Base-by-base conservation (phyloP, 805 yeast species). In the Hanseniaspora thailandica region DNA sequence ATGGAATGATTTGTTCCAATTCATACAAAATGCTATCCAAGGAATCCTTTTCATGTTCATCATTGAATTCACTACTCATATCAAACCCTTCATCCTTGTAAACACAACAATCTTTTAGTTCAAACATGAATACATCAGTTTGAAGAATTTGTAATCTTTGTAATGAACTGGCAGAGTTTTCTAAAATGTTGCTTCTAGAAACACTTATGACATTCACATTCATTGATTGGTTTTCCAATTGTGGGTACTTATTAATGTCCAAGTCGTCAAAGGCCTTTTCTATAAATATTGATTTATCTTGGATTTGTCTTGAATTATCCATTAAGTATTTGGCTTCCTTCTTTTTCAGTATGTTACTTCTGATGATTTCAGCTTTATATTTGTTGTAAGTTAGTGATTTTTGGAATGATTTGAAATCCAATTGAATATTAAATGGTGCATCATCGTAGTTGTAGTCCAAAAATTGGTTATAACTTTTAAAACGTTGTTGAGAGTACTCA, bases 51-150 rank as follows among this genome's bases (percentile, higher is more conserved):
- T 44, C 48, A 26, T 20, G 1, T 30, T 19, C 46, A 19, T 43
- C 23, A 4, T 26, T 28, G 26, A n/a, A 38, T 9, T 19, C 39
- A 30, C 4, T 9, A 12, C 15, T 12, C 15, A 30, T 9, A 15
- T 30, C 7, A 12, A 9, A 5, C 7, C 13, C 13, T 4, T 30
- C 33, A 9, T 30, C 33, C 10, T 36, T 13, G 15, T 26, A 28
- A 40, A 39, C 13, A 28, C 47, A 43, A n/a, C 54, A 49, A 23
- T 49, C 54, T 23, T n/a, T 43, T 4, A 49, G 41, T 33, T 49
- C 43, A 43, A 49, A 49, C 1, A 64, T 45, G 41, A 65, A 63
- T 17, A 62, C 64, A 57, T 66, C 68, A 2, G 66, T 57, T 54
- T 66, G 68, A 9, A 52, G 47, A 5, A 63, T 56, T 53, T 64